These are phyloP conservation scores for Fusarium torreyae DNA, from an alignment of 2,329 filamentous ascomycete species.

Conservation along the genomic window DNA sequence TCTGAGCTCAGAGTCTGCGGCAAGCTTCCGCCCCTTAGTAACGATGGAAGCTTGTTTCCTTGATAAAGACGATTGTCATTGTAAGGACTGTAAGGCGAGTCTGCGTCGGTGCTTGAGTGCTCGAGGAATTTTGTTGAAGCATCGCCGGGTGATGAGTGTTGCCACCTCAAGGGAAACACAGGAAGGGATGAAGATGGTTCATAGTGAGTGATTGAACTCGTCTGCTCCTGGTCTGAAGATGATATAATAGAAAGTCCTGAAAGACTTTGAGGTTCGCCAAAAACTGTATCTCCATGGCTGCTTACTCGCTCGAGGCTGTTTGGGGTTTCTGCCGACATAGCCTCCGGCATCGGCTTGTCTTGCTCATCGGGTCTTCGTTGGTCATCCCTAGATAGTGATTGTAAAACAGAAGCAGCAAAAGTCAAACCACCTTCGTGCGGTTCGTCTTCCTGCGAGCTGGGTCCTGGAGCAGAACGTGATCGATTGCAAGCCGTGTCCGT, in stretches of 20 bases:
- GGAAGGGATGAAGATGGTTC: not conserved
- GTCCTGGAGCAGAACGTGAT: not conserved
- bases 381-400: conserved; percentile 14
- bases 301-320: not conserved
- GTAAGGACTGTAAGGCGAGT: not conserved
- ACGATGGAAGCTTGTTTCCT: too few relatives aligned
- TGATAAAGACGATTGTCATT: not conserved
- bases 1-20: conserved; percentile 1
- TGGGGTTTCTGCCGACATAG: not conserved
- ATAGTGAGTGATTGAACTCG: not conserved
- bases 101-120: not conserved
- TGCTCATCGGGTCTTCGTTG: not conserved
- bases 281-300: not conserved
- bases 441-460: not conserved
- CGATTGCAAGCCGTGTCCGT: conserved; percentile 7
- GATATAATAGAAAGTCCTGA: not conserved
- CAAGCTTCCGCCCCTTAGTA: not conserved
- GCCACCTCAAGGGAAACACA: not conserved
- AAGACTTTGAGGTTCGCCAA: too few relatives aligned
- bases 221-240: not conserved
- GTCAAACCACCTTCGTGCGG: conserved; percentile 10
- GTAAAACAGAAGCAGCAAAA: conserved; percentile 20
- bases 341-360: not conserved
- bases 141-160: not conserved
- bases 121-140: not conserved